Percentiles rank a stretch among this genome's conserved stretches.
Conservation (phyloP, 345 rosid species). For the Eucalyptus cloeziana region DNA sequence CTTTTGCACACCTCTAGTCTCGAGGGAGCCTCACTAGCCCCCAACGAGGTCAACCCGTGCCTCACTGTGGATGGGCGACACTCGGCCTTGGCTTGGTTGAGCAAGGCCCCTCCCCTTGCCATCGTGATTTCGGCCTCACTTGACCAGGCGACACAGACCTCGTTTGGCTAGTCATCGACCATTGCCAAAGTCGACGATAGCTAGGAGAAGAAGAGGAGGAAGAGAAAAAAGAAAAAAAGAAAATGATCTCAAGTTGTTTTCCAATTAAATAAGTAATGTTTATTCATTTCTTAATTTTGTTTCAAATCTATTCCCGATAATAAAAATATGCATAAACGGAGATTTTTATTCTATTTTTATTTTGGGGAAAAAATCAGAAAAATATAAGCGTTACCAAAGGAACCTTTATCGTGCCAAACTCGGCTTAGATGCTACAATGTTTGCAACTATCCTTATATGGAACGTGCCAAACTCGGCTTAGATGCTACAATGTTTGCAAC, state of each 20-base stretch:
- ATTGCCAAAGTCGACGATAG: accelerated
- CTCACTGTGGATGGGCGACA: accelerated
- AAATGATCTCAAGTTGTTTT: too few species aligned
- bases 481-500: accelerated
- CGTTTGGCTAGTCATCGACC: accelerated
- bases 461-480: accelerated
- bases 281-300: accelerated
- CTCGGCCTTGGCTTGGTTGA: too few species aligned
- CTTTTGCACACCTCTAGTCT: too few species aligned
- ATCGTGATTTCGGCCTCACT: too few species aligned
- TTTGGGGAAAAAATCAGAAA: accelerated
- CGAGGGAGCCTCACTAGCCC: accelerated
- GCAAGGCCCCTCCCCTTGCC: too few species aligned
- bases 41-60: accelerated
- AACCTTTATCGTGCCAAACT: accelerated
- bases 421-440: accelerated
- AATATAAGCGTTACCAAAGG: too few species aligned
- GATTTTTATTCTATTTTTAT: too few species aligned
- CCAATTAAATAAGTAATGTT: accelerated
- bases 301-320: too few species aligned
- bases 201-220: too few species aligned
- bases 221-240: accelerated
- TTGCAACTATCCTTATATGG: neutral
- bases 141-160: accelerated
- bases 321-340: accelerated